Evolutionary conservation across 1,139 yeast genomes (phyloP).

Genomic region (Yamadazyma taylorii): DNA sequence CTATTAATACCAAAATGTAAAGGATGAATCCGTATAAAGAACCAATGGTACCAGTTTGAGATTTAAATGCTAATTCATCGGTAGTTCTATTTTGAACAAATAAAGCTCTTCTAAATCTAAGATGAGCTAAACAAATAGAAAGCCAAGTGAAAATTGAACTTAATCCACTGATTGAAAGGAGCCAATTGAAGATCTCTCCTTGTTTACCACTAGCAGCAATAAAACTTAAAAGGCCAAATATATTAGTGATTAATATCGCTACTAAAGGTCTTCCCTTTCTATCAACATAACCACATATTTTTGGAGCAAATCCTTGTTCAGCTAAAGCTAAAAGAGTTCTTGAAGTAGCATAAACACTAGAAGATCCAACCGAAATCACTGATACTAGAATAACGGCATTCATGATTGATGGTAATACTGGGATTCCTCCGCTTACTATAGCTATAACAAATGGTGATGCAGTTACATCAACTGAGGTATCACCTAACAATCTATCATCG

Average conservation of each 20-base stretch:
- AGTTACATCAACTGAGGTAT: slow-evolving; percentile 25
- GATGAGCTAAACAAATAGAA: slow-evolving; percentile 36
- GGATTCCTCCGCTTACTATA: slow-evolving; percentile 52
- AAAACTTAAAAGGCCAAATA: slow-evolving; percentile 41
- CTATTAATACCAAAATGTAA: slow-evolving; percentile 50
- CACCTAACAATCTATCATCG: slow-evolving; percentile 31
- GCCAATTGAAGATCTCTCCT: slow-evolving; percentile 36
- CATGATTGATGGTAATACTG: slow-evolving; percentile 45
- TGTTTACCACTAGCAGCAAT: slow-evolving; percentile 38
- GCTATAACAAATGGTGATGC: slow-evolving; percentile 38
- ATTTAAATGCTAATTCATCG: slow-evolving; percentile 52
- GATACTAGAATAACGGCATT: slow-evolving; percentile 45
- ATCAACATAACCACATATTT: slow-evolving; percentile 39
- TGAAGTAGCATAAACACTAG: slow-evolving; percentile 47
- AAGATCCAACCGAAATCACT: slow-evolving; percentile 44
- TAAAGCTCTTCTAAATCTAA: slow-evolving; percentile 39
- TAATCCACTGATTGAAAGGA: slow-evolving; percentile 39
- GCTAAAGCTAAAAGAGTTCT: slow-evolving; percentile 43
- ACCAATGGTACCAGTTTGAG: slow-evolving; percentile 59
- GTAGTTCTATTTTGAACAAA: slow-evolving; percentile 37
- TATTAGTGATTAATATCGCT: slow-evolving; percentile 37
- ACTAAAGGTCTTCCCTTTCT: slow-evolving; percentile 43
- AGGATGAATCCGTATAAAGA: slow-evolving; percentile 50
- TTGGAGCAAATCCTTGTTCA: slow-evolving; percentile 46
- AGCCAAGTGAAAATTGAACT: slow-evolving; percentile 44